Percentiles rank a stretch among this genome's conserved stretches.
Evolutionary conservation across 2,329 filamentous ascomycete genomes (phyloP).

Genomic region (Biscogniauxia sp.): DNA sequence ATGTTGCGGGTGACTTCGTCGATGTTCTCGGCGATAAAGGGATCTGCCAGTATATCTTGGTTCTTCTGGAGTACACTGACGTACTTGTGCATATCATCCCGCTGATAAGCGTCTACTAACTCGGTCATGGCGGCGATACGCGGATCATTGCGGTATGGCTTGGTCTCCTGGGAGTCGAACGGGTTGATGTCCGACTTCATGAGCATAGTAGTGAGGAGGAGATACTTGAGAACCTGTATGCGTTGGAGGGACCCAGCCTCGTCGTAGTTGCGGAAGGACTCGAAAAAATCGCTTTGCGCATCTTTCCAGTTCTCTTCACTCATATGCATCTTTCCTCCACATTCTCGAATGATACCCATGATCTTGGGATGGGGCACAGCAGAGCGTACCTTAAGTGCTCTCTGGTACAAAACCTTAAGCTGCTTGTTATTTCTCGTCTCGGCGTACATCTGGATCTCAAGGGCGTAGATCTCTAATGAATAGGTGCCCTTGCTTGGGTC

Average conservation of each 20-base stretch:
- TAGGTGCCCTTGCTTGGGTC: slow-evolving; percentile 97
- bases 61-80: slow-evolving; percentile 84
- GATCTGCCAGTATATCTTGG: slow-evolving; percentile 83
- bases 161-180: slow-evolving; percentile 97
- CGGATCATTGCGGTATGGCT: slow-evolving; percentile 94
- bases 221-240: slow-evolving; percentile 95
- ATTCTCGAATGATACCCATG: slow-evolving; percentile 98
- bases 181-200: slow-evolving; percentile 99
- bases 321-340: slow-evolving; percentile 99
- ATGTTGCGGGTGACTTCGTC: slow-evolving; percentile 98
- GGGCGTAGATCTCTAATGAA: slow-evolving; percentile 88
- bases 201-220: slow-evolving; percentile 94
- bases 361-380: slow-evolving; percentile 98
- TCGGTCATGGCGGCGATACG: slow-evolving; percentile 97
- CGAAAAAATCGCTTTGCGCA: slow-evolving; percentile 96
- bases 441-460: slow-evolving; percentile 98
- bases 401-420: slow-evolving; percentile 87
- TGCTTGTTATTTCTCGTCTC: slow-evolving; percentile 97
- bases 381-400: slow-evolving; percentile 88
- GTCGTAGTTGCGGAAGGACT: slow-evolving; percentile 98
- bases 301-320: slow-evolving; percentile 99
- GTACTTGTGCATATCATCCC: slow-evolving; percentile 90
- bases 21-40: slow-evolving; percentile 98
- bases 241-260: slow-evolving; percentile 94
- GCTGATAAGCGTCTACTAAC: slow-evolving; percentile 92